phyloP scores from a whole-genome alignment of 23 red algal species.

The Agarophyton chilense region DNA sequence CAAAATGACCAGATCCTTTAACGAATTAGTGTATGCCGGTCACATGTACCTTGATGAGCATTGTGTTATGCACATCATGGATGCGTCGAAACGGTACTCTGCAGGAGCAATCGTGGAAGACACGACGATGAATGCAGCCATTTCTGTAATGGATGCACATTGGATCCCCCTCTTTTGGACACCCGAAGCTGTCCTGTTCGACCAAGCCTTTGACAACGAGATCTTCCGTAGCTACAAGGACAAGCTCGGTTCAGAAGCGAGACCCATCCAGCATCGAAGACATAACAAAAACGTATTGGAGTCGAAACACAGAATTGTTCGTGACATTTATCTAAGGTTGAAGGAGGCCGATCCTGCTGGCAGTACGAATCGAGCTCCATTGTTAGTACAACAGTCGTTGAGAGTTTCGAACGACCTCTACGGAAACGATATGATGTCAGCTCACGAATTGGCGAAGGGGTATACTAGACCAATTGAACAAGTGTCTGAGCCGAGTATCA shows the following conservation, averaged over 20 bases:
- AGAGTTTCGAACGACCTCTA: slow-evolving; percentile 43
- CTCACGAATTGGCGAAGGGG: slow-evolving; percentile 13
- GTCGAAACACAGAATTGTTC: slow-evolving; percentile 54
- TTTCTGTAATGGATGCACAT: not conserved
- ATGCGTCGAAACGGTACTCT: not conserved
- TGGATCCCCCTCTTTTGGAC: slow-evolving; percentile 34
- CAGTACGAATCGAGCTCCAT: no score
- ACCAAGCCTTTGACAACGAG: not conserved
- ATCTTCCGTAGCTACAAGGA: not conserved
- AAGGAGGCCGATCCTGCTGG: not conserved
- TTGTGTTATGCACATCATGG: slow-evolving; percentile 3
- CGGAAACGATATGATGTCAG: not conserved
- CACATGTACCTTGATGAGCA: slow-evolving; percentile 2
- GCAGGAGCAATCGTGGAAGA: no score
- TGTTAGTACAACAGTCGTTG: not conserved
- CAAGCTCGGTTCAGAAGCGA: not conserved
- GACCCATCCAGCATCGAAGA: slow-evolving; percentile 28
- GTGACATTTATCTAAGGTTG: slow-evolving; percentile 33
- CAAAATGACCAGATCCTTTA: no score
- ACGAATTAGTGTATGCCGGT: not conserved
- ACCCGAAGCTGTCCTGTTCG: slow-evolving; percentile 13
- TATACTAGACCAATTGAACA: slow-evolving; percentile 16
- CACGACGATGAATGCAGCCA: no score
- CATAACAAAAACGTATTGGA: slow-evolving; percentile 70
- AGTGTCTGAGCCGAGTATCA: not conserved